These are phyloP conservation scores for Amylostereum chailletii DNA, from an alignment of 1,284 basidiomycete genomes.

Conservation along the genomic window DNA sequence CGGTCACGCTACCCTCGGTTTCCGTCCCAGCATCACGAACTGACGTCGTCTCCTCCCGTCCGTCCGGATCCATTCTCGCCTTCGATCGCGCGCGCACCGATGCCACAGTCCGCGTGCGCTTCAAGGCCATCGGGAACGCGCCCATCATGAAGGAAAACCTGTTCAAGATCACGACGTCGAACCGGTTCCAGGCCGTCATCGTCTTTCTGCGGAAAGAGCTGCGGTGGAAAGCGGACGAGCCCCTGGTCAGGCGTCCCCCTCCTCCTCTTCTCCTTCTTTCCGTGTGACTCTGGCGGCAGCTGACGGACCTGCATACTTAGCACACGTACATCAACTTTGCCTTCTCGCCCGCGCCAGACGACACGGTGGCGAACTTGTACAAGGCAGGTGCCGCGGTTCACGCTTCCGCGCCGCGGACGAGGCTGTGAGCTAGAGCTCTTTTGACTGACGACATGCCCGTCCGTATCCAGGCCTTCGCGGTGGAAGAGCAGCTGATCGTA, in stretches of 20 bases:
- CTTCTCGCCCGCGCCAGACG: slow-evolving; percentile 90
- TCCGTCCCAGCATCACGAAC: too few relatives aligned
- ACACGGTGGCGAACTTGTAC: slow-evolving; percentile 84
- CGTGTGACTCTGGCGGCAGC: not conserved
- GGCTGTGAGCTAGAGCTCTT: slow-evolving; percentile 1
- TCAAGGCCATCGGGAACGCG: slow-evolving; percentile 97
- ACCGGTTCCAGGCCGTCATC: slow-evolving; percentile 93
- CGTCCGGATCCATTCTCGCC: too few relatives aligned
- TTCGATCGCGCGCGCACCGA: too few relatives aligned
- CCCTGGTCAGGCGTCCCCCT: slow-evolving; percentile 54
- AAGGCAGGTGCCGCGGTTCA: slow-evolving; percentile 40
- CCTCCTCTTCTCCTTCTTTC: not conserved
- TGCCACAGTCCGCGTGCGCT: slow-evolving; percentile 82
- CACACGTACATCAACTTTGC: slow-evolving; percentile 99
- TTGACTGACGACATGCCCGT: too few relatives aligned
- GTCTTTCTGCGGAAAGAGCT: slow-evolving; percentile 89
- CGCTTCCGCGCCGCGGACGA: slow-evolving; percentile 1
- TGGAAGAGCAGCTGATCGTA: slow-evolving; percentile 90
- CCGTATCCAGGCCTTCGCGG: slow-evolving; percentile 70
- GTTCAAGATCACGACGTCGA: slow-evolving; percentile 94
- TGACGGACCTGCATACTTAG: slow-evolving; percentile 31
- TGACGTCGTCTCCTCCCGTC: too few relatives aligned
- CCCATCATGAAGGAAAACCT: slow-evolving; percentile 99
- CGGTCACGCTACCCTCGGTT: too few relatives aligned
- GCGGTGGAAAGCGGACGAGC: slow-evolving; percentile 81